A percentile compares a stretch with the other conserved stretches of the same genome.
phyloP scores from a whole-genome alignment of 495 filamentous ascomycete genomes.

The Wilcoxina mikolae region DNA sequence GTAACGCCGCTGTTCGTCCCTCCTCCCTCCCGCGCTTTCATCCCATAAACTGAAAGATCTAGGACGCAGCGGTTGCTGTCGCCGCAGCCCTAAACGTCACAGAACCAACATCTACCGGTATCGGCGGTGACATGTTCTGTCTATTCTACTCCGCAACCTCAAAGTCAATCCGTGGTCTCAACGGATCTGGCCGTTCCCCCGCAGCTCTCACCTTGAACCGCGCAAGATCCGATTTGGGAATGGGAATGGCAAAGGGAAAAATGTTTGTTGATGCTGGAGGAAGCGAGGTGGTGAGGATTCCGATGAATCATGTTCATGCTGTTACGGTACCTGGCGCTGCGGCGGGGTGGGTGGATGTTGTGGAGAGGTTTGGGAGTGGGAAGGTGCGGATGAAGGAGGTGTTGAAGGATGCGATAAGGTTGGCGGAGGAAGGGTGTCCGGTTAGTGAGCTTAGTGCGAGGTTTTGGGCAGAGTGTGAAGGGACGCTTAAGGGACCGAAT shows the following conservation, averaged over 20 bases:
- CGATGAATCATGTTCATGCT: conserved; percentile 60
- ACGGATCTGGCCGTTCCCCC: conserved; percentile 77
- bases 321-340: conserved; percentile 82
- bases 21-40: neutral
- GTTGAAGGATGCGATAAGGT: conserved; percentile 64
- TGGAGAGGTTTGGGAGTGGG: conserved; percentile 85
- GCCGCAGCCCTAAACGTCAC: conserved; percentile 85
- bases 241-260: conserved; percentile 45
- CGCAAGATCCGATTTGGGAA: conserved; percentile 52
- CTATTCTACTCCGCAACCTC: conserved; percentile 79
- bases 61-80: conserved; percentile 91
- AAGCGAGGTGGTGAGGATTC: conserved; percentile 36
- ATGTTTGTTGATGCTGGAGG: neutral
- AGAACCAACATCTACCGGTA: conserved; percentile 86
- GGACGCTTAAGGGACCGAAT: conserved; percentile 49
- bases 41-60: neutral
- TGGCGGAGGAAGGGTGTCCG: conserved; percentile 80
- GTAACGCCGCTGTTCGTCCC: conserved; percentile 72
- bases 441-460: conserved; percentile 64
- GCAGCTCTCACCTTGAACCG: conserved; percentile 51
- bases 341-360: conserved; percentile 83
- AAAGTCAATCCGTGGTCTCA: conserved; percentile 66
- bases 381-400: conserved; percentile 67
- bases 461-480: conserved; percentile 51
- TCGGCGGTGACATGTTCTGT: conserved; percentile 96